phyloP scores from a whole-genome alignment of 1,284 basidiomycete species.

The Malassezia arunalokei region DNA sequence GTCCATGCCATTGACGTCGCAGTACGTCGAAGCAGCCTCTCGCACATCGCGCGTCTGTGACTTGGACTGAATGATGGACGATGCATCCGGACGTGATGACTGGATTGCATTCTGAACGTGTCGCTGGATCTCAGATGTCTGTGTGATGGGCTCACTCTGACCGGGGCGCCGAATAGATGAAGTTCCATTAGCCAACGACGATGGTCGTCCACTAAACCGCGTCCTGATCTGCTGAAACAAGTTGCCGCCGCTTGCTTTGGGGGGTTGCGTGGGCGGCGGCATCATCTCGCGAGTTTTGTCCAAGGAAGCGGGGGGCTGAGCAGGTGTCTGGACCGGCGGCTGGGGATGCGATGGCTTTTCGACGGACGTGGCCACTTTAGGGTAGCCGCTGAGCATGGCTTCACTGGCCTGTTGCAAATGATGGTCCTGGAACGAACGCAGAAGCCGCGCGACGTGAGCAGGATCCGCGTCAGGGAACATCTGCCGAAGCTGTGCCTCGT shows the following conservation, averaged over 20 bases:
- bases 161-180: conserved; percentile 25
- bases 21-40: conserved; percentile 46
- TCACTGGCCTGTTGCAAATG: conserved; percentile 41
- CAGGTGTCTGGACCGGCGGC: not conserved
- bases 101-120: conserved; percentile 45
- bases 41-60: conserved; percentile 45
- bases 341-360: not conserved
- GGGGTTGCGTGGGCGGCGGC: not conserved
- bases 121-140: conserved; percentile 30
- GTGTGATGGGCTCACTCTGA: not conserved
- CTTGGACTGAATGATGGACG: conserved; percentile 41
- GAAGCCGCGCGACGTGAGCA: conserved; percentile 27
- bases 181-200: conserved; percentile 31
- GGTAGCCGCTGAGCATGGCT: conserved; percentile 34
- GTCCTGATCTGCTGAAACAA: conserved; percentile 27
- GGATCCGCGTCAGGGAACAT: conserved; percentile 46
- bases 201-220: conserved; percentile 18
- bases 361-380: conserved; percentile 7
- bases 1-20: conserved; percentile 44
- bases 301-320: not conserved
- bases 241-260: not conserved
- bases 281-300: not conserved
- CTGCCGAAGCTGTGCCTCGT: conserved; percentile 26
- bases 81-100: conserved; percentile 46
- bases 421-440: conserved; percentile 30